phyloP scores from a whole-genome alignment of 306 rosid genomes.

The Spatholobus suberectus region DNA sequence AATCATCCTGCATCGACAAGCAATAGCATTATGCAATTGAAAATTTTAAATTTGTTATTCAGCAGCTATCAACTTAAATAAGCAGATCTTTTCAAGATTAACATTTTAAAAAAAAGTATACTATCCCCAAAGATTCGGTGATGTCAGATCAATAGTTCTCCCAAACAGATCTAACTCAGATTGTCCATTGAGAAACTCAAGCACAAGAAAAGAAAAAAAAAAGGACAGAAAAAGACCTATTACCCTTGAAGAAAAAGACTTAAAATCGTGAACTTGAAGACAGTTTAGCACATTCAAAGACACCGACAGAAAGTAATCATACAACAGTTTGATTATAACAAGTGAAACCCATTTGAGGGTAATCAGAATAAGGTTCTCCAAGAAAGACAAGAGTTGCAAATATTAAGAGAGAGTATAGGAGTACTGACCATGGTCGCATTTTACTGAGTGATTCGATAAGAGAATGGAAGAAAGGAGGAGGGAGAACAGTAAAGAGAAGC shows the following conservation, averaged over 20 bases:
- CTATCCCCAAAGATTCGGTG: not conserved
- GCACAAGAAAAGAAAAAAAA: not conserved
- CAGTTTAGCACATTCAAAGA: not conserved
- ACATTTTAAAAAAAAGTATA: not conserved
- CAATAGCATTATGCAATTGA: not conserved
- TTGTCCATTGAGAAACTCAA: constrained; percentile 17
- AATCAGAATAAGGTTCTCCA: not conserved
- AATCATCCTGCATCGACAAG: not conserved
- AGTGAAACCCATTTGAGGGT: not conserved
- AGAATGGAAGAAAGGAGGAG: constrained; percentile 56
- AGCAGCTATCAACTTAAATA: constrained; percentile 12
- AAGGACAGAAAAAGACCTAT: constrained; percentile 3
- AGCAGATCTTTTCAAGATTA: constrained; percentile 41
- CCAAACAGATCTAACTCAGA: constrained; percentile 52
- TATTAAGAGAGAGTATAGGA: not conserved
- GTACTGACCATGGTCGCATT: constrained; percentile 58
- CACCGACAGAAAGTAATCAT: not conserved
- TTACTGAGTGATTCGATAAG: constrained; percentile 54
- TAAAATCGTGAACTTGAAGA: constrained; percentile 2
- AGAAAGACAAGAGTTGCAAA: not conserved
- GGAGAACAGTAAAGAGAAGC: constrained; percentile 41
- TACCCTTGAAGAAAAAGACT: constrained; percentile 20
- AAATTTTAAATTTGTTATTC: not conserved
- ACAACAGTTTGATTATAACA: not conserved
- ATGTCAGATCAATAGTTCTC: constrained; percentile 37